These are phyloP conservation scores for Castanea crenata DNA, from an alignment of 306 rosid genomes.

Conservation along the genomic window DNA sequence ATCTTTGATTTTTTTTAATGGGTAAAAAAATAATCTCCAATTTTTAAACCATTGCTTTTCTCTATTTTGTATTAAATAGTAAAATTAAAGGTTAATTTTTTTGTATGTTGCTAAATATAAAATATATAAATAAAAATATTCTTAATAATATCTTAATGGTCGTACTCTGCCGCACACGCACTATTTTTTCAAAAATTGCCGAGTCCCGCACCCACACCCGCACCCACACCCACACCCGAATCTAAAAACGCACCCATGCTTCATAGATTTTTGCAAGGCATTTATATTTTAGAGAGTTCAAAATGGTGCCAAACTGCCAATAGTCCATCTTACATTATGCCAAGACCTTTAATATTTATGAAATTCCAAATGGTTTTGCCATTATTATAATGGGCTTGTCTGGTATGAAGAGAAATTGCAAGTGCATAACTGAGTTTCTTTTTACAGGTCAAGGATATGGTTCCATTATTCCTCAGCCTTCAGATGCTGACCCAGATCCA, in stretches of 20 bases:
- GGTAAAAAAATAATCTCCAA: too few relatives aligned
- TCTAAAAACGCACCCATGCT: too few relatives aligned
- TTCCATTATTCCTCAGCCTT: conserved; percentile 42
- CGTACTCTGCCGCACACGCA: too few relatives aligned
- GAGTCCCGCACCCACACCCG: too few relatives aligned
- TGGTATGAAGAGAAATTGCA: background rate
- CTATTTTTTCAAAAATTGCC: too few relatives aligned
- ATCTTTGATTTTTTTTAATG: background rate
- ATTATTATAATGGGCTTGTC: background rate
- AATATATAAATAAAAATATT: too few relatives aligned
- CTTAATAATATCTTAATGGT: too few relatives aligned
- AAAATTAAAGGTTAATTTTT: too few relatives aligned
- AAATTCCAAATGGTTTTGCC: background rate
- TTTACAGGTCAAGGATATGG: conserved; percentile 78
- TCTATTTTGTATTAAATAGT: background rate
- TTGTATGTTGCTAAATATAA: too few relatives aligned
- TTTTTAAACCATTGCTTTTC: too few relatives aligned
- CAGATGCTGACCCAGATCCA: conserved; percentile 45
- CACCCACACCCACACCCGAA: too few relatives aligned
- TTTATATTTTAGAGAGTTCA: background rate
- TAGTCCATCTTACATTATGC: background rate
- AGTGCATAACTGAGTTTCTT: conserved; percentile 12
- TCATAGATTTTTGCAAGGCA: too few relatives aligned
- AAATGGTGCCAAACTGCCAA: background rate
- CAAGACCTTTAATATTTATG: background rate